Conservation (phyloP, 2,329 filamentous ascomycete species). For the Pyricularia sp. region DNA sequence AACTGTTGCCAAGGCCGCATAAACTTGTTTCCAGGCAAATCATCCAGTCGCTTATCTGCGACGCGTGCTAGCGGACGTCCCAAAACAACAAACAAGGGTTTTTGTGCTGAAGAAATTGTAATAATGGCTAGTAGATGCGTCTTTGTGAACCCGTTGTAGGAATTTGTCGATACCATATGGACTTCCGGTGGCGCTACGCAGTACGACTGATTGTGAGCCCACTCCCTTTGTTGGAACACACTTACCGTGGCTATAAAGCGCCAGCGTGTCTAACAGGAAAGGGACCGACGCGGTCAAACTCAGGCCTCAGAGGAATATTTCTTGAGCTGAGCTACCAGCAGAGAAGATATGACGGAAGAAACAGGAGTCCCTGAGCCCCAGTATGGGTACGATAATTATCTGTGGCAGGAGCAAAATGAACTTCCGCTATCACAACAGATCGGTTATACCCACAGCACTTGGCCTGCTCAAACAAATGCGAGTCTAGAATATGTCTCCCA, state of each 20-base stretch:
- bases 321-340: neutral
- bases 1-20: neutral
- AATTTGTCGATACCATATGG: neutral
- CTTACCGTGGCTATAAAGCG: neutral
- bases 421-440: neutral
- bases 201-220: neutral
- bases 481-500: neutral
- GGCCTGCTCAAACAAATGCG: neutral
- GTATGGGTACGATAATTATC: neutral
- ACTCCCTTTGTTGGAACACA: neutral
- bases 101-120: neutral
- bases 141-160: neutral
- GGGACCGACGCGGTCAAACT: neutral
- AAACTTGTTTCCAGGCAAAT: neutral
- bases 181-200: neutral
- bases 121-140: neutral
- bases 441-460: neutral
- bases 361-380: neutral
- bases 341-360: neutral
- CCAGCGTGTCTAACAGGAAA: too few relatives aligned
- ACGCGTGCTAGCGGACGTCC: neutral
- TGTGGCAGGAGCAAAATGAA: neutral
- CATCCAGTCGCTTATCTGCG: neutral
- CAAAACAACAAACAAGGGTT: neutral
- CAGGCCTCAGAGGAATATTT: neutral